Conservation (phyloP, 805 yeast genomes). For the Yarrowia sp. region DNA sequence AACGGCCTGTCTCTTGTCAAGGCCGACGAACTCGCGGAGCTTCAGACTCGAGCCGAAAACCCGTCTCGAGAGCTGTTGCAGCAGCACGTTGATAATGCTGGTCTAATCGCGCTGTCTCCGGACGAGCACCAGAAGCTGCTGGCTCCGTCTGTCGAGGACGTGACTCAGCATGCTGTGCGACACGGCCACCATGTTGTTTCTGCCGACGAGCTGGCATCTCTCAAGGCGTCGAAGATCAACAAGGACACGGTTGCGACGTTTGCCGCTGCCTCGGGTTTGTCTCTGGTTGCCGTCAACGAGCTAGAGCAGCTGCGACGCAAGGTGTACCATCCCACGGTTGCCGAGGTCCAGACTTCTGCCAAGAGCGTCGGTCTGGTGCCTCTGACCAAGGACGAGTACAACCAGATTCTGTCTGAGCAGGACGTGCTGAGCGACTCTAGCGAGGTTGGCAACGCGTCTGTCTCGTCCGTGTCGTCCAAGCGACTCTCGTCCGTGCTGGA, state of each 20-base stretch:
- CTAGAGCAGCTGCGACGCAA: conserved; percentile 4
- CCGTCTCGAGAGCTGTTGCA: neutral
- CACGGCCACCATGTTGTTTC: neutral
- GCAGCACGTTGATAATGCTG: conserved; percentile 6
- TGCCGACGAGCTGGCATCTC: neutral
- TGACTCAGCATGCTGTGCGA: neutral
- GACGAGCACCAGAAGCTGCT: neutral
- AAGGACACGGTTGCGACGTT: neutral
- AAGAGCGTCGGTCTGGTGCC: conserved; percentile 27
- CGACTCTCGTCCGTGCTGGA: conserved; percentile 34
- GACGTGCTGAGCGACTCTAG: neutral
- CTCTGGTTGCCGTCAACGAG: neutral
- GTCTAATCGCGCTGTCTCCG: neutral
- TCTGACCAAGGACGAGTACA: conserved; percentile 26
- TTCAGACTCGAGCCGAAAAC: conserved; percentile 24
- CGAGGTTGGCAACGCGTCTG: conserved; percentile 23
- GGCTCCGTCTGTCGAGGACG: neutral
- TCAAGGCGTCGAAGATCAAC: neutral
- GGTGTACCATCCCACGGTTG: conserved; percentile 19
- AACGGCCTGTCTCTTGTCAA: conserved; percentile 29
- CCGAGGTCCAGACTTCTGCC: conserved; percentile 16
- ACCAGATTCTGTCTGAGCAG: conserved; percentile 9
- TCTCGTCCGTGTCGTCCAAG: conserved; percentile 6
- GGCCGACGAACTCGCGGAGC: conserved; percentile 30
- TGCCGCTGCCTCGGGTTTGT: conserved; percentile 21